Percentiles rank a stretch among this genome's conserved stretches.
phyloP scores from a whole-genome alignment of 352 stramenopile species.

The Globisporangium radiosum region DNA sequence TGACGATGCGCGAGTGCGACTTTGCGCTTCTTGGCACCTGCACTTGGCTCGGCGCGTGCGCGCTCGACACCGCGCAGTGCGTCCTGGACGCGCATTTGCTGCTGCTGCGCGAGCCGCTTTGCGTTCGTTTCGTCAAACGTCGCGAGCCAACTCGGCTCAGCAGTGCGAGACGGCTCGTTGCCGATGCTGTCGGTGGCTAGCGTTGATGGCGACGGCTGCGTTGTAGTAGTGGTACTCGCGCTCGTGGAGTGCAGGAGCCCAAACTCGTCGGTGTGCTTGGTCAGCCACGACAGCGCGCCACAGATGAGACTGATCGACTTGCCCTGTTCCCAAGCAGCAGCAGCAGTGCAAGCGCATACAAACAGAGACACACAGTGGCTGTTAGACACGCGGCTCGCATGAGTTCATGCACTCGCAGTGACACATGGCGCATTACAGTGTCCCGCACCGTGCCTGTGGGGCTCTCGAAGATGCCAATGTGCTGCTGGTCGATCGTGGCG shows the following conservation, averaged over 20 bases:
- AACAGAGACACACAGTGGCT: not conserved
- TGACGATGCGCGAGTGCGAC: conserved; percentile 47
- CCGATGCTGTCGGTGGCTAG: not conserved
- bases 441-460: conserved; percentile 78
- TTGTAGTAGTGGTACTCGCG: not conserved
- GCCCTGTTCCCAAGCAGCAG: conserved; percentile 29
- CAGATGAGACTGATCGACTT: conserved; percentile 92
- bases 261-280: conserved; percentile 64
- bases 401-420: too few species aligned
- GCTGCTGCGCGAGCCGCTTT: conserved; percentile 32
- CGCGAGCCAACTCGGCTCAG: conserved; percentile 54
- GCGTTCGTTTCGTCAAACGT: conserved; percentile 47
- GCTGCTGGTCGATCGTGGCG: conserved; percentile 63
- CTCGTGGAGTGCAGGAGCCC: conserved; percentile 31
- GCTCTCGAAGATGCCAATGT: conserved; percentile 91
- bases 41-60: conserved; percentile 35
- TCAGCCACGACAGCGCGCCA: conserved; percentile 79
- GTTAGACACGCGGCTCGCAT: too few species aligned
- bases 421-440: too few species aligned
- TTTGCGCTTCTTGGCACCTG: conserved; percentile 63
- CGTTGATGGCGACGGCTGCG: conserved; percentile 1
- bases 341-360: not conserved
- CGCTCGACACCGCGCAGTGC: conserved; percentile 52
- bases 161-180: conserved; percentile 6
- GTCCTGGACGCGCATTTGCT: conserved; percentile 32